Evolutionary conservation across 305 asterid species (phyloP), one percentile per base, ranked within the genome.

Genomic region (Fraxinus xanthoxyloides): DNA sequence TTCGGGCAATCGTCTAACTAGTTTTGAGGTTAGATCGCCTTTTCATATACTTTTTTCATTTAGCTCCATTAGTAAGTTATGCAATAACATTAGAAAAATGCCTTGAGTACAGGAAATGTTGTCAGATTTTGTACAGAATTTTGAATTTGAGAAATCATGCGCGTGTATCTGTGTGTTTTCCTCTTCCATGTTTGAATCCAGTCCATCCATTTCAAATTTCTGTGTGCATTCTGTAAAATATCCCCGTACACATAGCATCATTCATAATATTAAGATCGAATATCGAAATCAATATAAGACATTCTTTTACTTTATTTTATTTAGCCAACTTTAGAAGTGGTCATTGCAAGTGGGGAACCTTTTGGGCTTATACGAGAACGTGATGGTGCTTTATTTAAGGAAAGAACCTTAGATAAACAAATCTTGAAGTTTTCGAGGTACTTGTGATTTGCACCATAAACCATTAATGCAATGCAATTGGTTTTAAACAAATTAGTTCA

Each of bases 401-500:
- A 85, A 86, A 77, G 30, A 73, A 63, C 67, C 82, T 54, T 83
- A 79, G 72, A 84, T 85, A 84, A 85, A 83, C 81, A 82, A 80
- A 28, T 74, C 73, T 81, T 36, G 72, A 80, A 76, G 43, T 74
- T 86, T 86, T 85, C 84, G 87, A 82, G 59, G 85, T 81, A 80
- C 82, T 84, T 34, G 82, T 76, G 85, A 70, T 76, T 84, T 84
- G 83, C 79, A 81, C 82, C 76, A 83, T 59, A 67, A 21, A 77
- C 28, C 83, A 82, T 88, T 81, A 84, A 85, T 82, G 78, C 77
- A 82, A 84, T 76, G 85, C 84, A 84, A 80, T 72, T 40, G 84
- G 83, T 84, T 76, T 79, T 83, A 73, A 36, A 79, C 74, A 31
- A 43, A 46, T 43, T 24, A 65, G 56, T 38, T 72, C 40, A 81